Percentiles rank a stretch among this genome's conserved stretches.
These are phyloP conservation scores for Yamadazyma tumulicola DNA, from an alignment of 805 yeast genomes.

Conservation along the genomic window DNA sequence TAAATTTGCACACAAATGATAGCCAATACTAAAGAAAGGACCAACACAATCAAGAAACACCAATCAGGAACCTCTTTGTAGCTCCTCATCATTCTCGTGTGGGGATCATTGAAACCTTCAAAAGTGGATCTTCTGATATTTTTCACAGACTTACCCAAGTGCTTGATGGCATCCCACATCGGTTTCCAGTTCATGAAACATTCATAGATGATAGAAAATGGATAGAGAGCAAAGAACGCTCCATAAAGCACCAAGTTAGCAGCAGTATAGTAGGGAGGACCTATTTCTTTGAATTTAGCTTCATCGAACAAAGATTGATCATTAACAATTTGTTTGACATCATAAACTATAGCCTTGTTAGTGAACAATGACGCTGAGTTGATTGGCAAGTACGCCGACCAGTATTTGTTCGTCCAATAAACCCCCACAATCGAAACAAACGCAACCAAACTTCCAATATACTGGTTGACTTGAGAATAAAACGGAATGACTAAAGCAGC, in stretches of 20 bases:
- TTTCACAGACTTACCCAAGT: conserved; percentile 8
- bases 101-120: conserved; percentile 22
- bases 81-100: conserved; percentile 26
- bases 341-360: conserved; percentile 45
- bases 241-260: conserved; percentile 26
- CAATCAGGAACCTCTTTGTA: conserved; percentile 38
- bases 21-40: conserved; percentile 28
- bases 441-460: conserved; percentile 17
- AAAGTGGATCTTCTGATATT: conserved; percentile 10
- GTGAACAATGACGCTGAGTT: conserved; percentile 43
- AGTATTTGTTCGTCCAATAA: conserved; percentile 19
- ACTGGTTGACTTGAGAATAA: conserved; percentile 17
- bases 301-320: conserved; percentile 26
- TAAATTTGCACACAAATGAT: conserved; percentile 27
- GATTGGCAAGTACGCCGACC: conserved; percentile 31
- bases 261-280: conserved; percentile 31
- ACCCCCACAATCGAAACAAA: conserved; percentile 19
- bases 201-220: conserved; percentile 19
- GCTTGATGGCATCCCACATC: conserved; percentile 13
- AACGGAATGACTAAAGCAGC: conserved; percentile 42
- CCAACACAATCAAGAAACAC: conserved; percentile 22
- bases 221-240: conserved; percentile 24
- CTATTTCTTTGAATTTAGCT: conserved; percentile 18
- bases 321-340: conserved; percentile 40
- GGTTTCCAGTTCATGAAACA: conserved; percentile 9